Conservation (phyloP, 371 early-diverging fungal genomes). For the Nematocida sp. region DNA sequence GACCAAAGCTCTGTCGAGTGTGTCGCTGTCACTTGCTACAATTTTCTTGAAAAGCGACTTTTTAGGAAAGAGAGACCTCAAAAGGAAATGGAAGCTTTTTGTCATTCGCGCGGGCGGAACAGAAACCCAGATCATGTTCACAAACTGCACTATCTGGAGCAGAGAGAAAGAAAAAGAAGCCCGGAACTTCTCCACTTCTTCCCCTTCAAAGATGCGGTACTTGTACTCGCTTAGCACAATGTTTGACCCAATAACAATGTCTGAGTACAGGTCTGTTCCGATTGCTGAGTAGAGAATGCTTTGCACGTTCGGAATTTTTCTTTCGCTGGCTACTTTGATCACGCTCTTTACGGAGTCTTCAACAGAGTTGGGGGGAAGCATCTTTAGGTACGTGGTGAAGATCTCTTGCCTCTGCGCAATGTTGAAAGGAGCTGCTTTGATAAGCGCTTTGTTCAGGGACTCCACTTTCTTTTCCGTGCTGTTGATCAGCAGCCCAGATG, state of each 20-base stretch:
- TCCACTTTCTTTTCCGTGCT: conserved; percentile 42
- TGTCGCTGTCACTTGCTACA: conserved; percentile 9
- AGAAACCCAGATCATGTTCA: conserved; percentile 6
- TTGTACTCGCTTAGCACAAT: conserved; percentile 1
- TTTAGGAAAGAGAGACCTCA: conserved; percentile 44
- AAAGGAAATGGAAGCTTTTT: conserved; percentile 48
- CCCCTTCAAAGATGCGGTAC: conserved; percentile 33
- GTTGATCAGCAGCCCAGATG: conserved; percentile 32
- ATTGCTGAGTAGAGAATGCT: conserved; percentile 16
- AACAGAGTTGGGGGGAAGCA: conserved; percentile 25
- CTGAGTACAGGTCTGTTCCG: conserved; percentile 29
- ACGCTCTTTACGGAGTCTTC: conserved; percentile 10
- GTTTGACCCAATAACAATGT: conserved; percentile 33
- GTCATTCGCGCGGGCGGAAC: conserved; percentile 22
- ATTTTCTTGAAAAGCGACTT: conserved; percentile 40
- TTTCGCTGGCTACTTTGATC: conserved; percentile 32
- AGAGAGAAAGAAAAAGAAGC: conserved; percentile 1
- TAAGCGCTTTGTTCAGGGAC: conserved; percentile 11
- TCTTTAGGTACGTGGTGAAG: conserved; percentile 39
- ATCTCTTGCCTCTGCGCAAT: conserved; percentile 29
- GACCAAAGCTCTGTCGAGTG: conserved; percentile 30
- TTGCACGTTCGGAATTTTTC: conserved; percentile 39
- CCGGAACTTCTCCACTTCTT: conserved; percentile 20
- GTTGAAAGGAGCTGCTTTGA: conserved; percentile 49
- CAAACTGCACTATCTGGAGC: conserved; percentile 28